These are phyloP conservation scores for Trichoderma aggressivum DNA, from an alignment of 2,329 filamentous ascomycete species.

Conservation along the genomic window DNA sequence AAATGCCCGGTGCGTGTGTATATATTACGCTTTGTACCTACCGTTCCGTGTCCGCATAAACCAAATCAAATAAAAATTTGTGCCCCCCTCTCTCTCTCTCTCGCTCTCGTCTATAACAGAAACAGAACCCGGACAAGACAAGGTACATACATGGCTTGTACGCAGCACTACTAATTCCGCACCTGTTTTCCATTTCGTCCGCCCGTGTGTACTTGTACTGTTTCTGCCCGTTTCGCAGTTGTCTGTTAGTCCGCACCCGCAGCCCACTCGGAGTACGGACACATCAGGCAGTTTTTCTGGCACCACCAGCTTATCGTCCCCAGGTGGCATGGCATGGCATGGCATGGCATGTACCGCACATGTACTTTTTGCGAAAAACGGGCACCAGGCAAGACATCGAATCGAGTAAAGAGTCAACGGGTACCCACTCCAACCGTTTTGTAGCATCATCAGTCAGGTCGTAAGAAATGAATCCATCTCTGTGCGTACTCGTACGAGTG, in stretches of 20 bases:
- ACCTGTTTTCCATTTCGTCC: neutral
- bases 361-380: neutral
- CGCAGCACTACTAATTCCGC: too few species aligned
- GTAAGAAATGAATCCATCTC: too few species aligned
- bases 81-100: too few species aligned
- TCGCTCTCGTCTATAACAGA: too few species aligned
- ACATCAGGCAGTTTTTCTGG: neutral
- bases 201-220: neutral
- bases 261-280: neutral
- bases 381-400: neutral
- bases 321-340: neutral
- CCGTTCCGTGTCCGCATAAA: too few species aligned
- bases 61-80: too few species aligned
- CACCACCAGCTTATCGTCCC: neutral
- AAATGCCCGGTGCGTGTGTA: too few species aligned
- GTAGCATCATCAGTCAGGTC: neutral
- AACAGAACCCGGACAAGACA: too few species aligned
- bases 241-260: constrained; percentile 4
- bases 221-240: neutral
- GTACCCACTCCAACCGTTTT: neutral
- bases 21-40: too few species aligned
- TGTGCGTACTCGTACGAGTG: too few species aligned
- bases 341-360: neutral
- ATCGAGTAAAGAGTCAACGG: neutral
- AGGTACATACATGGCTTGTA: too few species aligned